Conservation (phyloP, 2,329 filamentous ascomycete genomes). For the Geosmithia flava region DNA sequence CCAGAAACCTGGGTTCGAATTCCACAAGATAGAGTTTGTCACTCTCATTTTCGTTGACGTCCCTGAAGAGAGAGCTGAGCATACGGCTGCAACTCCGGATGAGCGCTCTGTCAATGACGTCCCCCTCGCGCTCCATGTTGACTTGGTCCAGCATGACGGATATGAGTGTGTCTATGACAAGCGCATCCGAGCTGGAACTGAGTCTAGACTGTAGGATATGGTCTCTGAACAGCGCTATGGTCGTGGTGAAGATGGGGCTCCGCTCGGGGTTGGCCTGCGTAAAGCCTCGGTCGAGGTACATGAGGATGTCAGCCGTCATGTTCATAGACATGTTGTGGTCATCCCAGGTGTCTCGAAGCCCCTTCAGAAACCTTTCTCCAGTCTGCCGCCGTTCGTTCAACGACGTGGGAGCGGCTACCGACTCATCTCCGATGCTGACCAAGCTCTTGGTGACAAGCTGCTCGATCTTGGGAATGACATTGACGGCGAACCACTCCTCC, state of each 20-base stretch:
- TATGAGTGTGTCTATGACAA: constrained; percentile 65
- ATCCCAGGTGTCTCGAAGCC: constrained; percentile 68
- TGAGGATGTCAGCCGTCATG: constrained; percentile 91
- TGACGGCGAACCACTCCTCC: constrained; percentile 61
- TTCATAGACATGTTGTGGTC: constrained; percentile 89
- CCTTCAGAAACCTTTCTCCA: constrained; percentile 72
- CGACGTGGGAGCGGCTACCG: constrained; percentile 40
- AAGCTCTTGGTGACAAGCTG: constrained; percentile 60
- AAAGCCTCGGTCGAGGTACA: constrained; percentile 92
- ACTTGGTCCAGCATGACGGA: constrained; percentile 82
- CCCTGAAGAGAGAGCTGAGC: constrained; percentile 80
- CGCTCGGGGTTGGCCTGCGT: constrained; percentile 52
- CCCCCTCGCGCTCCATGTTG: constrained; percentile 81
- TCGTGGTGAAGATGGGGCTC: constrained; percentile 70
- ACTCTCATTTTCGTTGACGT: constrained; percentile 61
- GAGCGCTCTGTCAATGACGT: constrained; percentile 72
- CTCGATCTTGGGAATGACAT: constrained; percentile 61
- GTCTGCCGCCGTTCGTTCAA: constrained; percentile 66
- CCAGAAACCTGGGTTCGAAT: constrained; percentile 71
- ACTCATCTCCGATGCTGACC: constrained; percentile 44
- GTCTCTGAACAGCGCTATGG: constrained; percentile 82
- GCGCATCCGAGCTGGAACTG: constrained; percentile 27
- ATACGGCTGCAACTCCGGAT: constrained; percentile 79
- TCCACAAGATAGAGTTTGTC: constrained; percentile 72
- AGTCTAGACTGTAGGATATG: constrained; percentile 59